Evolutionary conservation across 148 eudicot species (phyloP).

Genomic region (Rhododendron kiyosumense): DNA sequence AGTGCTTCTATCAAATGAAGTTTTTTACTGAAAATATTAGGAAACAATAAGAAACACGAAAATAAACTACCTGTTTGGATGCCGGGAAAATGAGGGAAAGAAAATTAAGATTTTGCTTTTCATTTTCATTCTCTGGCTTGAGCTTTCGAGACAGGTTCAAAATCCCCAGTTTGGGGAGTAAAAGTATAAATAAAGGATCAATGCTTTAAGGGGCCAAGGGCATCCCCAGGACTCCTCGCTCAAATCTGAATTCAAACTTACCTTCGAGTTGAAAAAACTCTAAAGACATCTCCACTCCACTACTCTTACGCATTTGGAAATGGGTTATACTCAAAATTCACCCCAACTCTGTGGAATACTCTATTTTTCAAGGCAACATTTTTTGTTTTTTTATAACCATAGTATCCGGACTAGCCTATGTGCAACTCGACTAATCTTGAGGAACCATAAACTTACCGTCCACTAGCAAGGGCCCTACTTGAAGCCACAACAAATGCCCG

Average conservation of each 20-base stretch:
- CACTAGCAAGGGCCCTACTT: too few species aligned
- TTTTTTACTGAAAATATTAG: not conserved
- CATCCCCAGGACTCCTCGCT: not conserved
- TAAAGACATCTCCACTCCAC: not conserved
- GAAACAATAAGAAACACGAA: not conserved
- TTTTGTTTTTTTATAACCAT: too few species aligned
- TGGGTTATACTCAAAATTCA: not conserved
- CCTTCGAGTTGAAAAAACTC: not conserved
- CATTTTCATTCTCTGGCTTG: not conserved
- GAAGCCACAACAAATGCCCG: too few species aligned
- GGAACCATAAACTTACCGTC: too few species aligned
- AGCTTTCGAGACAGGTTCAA: slow-evolving; percentile 38
- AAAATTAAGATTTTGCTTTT: not conserved
- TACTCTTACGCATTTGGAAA: not conserved
- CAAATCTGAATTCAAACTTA: not conserved
- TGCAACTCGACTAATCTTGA: too few species aligned
- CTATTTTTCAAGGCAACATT: not conserved
- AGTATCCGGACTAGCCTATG: too few species aligned
- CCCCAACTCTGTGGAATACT: not conserved
- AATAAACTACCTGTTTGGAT: not conserved
- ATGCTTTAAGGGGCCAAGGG: not conserved
- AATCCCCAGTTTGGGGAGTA: slow-evolving; percentile 39
- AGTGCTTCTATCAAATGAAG: not conserved
- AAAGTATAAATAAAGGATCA: not conserved
- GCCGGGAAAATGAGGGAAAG: not conserved